phyloP scores from a whole-genome alignment of 352 stramenopile genomes.

The Pythium brachiatum region DNA sequence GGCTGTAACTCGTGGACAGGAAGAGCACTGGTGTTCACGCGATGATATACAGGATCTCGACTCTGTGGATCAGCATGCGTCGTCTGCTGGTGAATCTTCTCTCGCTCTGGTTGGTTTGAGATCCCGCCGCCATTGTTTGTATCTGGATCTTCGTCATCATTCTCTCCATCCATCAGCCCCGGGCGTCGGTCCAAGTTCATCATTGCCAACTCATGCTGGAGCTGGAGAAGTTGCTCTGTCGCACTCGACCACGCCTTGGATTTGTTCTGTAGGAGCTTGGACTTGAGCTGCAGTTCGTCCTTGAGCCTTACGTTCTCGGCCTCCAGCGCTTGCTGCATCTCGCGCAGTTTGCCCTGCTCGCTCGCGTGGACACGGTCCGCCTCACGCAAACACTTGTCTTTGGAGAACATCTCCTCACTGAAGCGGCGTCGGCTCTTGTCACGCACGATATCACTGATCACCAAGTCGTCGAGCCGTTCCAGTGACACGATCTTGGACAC shows the following conservation, averaged over 20 bases:
- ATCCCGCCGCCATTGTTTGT: neutral
- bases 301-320: slow-evolving; percentile 73
- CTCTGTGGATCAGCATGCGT: neutral
- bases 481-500: slow-evolving; percentile 61
- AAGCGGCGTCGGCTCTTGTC: slow-evolving; percentile 70
- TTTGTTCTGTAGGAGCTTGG: slow-evolving; percentile 80
- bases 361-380: slow-evolving; percentile 38
- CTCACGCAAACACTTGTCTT: slow-evolving; percentile 49
- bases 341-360: slow-evolving; percentile 54
- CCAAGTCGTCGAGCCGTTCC: slow-evolving; percentile 53
- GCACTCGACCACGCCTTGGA: slow-evolving; percentile 78
- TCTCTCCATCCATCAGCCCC: neutral
- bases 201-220: slow-evolving; percentile 83
- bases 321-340: slow-evolving; percentile 58
- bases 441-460: slow-evolving; percentile 40
- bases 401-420: slow-evolving; percentile 52
- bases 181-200: slow-evolving; percentile 56
- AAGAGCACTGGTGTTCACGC: neutral
- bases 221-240: slow-evolving; percentile 68
- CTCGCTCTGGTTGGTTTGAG: neutral
- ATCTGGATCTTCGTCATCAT: neutral
- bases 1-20: neutral
- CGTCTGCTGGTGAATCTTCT: neutral
- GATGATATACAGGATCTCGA: neutral
- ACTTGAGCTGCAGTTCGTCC: slow-evolving; percentile 77